phyloP scores from a whole-genome alignment of 257 asterid genomes.

The Petunia axillaris region DNA sequence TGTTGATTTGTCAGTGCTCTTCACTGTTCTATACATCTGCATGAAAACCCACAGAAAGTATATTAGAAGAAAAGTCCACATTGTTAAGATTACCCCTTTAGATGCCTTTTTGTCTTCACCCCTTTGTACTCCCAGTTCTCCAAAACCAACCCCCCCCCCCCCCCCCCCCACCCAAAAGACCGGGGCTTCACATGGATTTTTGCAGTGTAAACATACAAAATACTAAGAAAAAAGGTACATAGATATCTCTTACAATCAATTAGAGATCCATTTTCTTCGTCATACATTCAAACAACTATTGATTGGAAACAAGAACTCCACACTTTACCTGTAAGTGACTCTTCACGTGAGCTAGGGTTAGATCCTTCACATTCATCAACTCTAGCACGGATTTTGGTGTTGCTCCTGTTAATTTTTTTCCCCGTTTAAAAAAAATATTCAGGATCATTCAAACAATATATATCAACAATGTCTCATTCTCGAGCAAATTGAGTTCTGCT shows the following conservation, averaged over 20 bases:
- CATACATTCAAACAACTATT: conserved; percentile 21
- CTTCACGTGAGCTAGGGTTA: conserved; percentile 92
- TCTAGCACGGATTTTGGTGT: conserved; percentile 90
- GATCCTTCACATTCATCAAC: conserved; percentile 92
- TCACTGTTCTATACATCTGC: conserved; percentile 99
- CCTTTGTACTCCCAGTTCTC: conserved; percentile 38
- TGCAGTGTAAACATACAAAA: conserved; percentile 11
- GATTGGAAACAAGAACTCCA: not conserved
- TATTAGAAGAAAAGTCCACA: conserved; percentile 37
- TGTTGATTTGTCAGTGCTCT: conserved; percentile 80
- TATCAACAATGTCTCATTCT: not conserved
- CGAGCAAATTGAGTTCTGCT: not conserved
- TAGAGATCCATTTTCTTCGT: not conserved
- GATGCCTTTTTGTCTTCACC: conserved; percentile 63
- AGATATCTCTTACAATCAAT: conserved; percentile 5
- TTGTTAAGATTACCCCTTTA: conserved; percentile 36
- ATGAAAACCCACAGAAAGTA: conserved; percentile 44
- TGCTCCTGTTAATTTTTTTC: conserved; percentile 58
- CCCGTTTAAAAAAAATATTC: not conserved
- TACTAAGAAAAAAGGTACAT: not conserved
- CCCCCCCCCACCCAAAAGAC: not conserved
- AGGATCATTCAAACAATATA: not conserved
- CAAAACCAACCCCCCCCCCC: not conserved
- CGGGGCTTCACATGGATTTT: conserved; percentile 25
- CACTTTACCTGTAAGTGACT: conserved; percentile 83